Conservation (phyloP, 1,284 basidiomycete species). For the Quambalaria eucalypti region DNA sequence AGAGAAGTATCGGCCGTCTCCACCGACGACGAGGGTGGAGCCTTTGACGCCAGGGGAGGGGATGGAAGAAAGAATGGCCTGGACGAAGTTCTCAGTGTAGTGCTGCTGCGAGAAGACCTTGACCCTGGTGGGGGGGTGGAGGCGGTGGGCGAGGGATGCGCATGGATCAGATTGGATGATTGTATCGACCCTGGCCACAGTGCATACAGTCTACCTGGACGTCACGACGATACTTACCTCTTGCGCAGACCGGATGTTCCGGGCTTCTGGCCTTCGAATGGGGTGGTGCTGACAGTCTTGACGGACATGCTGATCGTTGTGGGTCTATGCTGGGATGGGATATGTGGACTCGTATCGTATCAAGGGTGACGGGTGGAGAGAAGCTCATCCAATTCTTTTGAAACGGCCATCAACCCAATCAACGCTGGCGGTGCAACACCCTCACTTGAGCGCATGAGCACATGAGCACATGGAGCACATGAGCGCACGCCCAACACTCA, state of each 20-base stretch:
- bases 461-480: too few relatives aligned
- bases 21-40: slow-evolving; percentile 84
- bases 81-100: slow-evolving; percentile 98
- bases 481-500: too few relatives aligned
- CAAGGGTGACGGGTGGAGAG: too few relatives aligned
- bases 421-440: too few relatives aligned
- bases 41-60: slow-evolving; percentile 57
- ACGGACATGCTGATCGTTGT: slow-evolving; percentile 22
- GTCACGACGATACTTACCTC: slow-evolving; percentile 14
- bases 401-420: too few relatives aligned
- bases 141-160: neutral
- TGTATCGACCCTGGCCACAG: neutral
- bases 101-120: slow-evolving; percentile 56
- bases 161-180: neutral
- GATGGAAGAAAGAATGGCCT: slow-evolving; percentile 87
- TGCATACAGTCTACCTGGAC: neutral
- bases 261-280: slow-evolving; percentile 47
- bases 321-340: neutral
- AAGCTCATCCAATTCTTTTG: too few relatives aligned
- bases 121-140: slow-evolving; percentile 20
- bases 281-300: slow-evolving; percentile 34
- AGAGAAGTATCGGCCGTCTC: slow-evolving; percentile 90
- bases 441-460: too few relatives aligned
- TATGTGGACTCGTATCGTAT: too few relatives aligned
- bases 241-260: slow-evolving; percentile 45